phyloP scores from a whole-genome alignment of 1,284 basidiomycete species.

The Microbotryomycetes sp. region DNA sequence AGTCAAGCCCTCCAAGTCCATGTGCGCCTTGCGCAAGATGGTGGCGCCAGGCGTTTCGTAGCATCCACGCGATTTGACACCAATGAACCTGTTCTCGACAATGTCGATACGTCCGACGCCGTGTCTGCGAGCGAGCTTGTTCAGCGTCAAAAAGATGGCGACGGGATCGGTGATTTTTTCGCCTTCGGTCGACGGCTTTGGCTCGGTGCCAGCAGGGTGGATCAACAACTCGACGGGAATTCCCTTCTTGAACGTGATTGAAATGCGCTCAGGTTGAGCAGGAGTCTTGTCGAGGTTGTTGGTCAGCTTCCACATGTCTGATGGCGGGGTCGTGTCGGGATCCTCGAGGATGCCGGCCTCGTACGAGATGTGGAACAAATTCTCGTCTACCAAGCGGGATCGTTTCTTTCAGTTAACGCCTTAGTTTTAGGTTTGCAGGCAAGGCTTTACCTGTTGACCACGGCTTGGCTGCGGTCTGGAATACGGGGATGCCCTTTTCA shows the following conservation, averaged over 20 bases:
- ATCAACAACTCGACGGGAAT: conserved; percentile 73
- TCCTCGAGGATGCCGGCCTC: conserved; percentile 98
- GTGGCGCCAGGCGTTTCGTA: conserved; percentile 97
- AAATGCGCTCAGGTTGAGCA: conserved; percentile 66
- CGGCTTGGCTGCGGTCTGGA: conserved; percentile 92
- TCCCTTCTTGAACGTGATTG: conserved; percentile 78
- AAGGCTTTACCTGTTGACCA: conserved; percentile 73
- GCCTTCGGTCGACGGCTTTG: conserved; percentile 29
- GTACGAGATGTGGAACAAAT: conserved; percentile 99
- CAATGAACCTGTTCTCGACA: conserved; percentile 99
- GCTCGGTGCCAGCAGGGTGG: conserved; percentile 36
- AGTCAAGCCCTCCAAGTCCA: conserved; percentile 95
- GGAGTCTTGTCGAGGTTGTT: conserved; percentile 77
- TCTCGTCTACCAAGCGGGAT: conserved; percentile 59
- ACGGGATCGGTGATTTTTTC: conserved; percentile 74
- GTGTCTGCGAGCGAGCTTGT: conserved; percentile 86
- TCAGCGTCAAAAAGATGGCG: conserved; percentile 88
- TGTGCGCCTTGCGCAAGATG: conserved; percentile 88
- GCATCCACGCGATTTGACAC: conserved; percentile 96
- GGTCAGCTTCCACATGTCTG: conserved; percentile 99
- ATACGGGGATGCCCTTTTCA: conserved; percentile 82
- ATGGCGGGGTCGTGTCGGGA: conserved; percentile 86
- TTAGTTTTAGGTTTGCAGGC: neutral
- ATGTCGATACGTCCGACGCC: conserved; percentile 96
- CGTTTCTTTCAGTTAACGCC: neutral